phyloP scores from a whole-genome alignment of 2,329 filamentous ascomycete genomes.

The Pyricularia grisea region DNA sequence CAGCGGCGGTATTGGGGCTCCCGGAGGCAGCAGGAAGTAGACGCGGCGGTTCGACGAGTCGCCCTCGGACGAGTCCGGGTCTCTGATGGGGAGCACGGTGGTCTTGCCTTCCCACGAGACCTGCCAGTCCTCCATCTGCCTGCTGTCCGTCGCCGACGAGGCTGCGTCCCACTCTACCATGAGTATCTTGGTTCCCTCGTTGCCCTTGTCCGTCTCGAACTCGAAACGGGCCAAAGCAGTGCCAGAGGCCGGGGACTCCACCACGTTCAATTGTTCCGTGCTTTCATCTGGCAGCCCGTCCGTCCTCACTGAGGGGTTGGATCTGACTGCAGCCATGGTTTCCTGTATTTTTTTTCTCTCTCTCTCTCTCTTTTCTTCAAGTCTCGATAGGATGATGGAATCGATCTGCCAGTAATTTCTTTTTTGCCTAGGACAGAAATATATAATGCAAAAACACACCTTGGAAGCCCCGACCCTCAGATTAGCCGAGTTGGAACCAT shows the following conservation, averaged over 20 bases:
- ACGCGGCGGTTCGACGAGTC: constrained; percentile 42
- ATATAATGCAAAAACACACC: background rate
- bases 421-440: background rate
- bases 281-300: background rate
- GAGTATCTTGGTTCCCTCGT: constrained; percentile 81
- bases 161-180: constrained; percentile 79
- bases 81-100: constrained; percentile 57
- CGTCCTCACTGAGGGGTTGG: constrained; percentile 1
- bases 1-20: constrained; percentile 59
- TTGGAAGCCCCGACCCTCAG: background rate
- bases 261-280: constrained; percentile 13
- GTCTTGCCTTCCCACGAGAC: constrained; percentile 79
- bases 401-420: background rate
- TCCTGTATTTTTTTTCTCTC: background rate
- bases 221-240: constrained; percentile 65
- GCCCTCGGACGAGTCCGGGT: constrained; percentile 28
- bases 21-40: constrained; percentile 73
- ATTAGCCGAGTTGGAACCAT: background rate
- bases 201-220: constrained; percentile 67
- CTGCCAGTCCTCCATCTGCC: constrained; percentile 50
- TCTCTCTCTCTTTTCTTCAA: background rate
- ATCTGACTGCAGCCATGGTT: constrained; percentile 6
- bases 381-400: background rate
- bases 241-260: constrained; percentile 33
- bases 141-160: constrained; percentile 28